Evolutionary conservation across 305 asterid species (phyloP), one percentile per base, ranked within the genome.

Genomic region (Andrographis paniculata): DNA sequence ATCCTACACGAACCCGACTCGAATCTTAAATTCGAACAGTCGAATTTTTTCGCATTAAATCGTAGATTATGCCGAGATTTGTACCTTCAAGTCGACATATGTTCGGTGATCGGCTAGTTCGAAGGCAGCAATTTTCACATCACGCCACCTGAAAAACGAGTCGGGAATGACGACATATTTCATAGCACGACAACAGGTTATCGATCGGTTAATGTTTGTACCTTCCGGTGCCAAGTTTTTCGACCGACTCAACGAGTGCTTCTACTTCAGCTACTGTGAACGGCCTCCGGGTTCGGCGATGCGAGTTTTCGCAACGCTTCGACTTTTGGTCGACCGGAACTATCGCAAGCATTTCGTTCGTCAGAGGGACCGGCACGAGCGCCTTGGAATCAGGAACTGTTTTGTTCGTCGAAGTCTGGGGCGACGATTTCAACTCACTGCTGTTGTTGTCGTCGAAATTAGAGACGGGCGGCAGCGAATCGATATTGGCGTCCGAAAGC

Each of bases 121-220:
- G 36, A 78, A 82, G 55, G 93, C 71, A 11, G 75, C 65, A 67
- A 76, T 73, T 70, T 82, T 82, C 30, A 82, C 80, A 62, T 82
- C 87, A 11, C 93, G 88, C 93, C 93, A 82, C 70, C 88, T 78
- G 79, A n/a, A n/a, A n/a, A n/a, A n/a, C n/a, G n/a, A n/a, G n/a
- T n/a, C n/a, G n/a, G n/a, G n/a, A n/a, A n/a, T n/a, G n/a, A n/a
- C n/a, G n/a, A n/a, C n/a, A n/a, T n/a, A n/a, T n/a, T n/a, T n/a
- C n/a, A n/a, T n/a, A n/a, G n/a, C n/a, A n/a, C n/a, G n/a, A n/a
- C n/a, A n/a, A n/a, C n/a, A n/a, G n/a, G n/a, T n/a, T n/a, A n/a
- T n/a, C n/a, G n/a, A n/a, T n/a, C n/a, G n/a, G n/a, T n/a, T 10
- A 45, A 1, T 5, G 45, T 33, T 17, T 1, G 24, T 56, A 82